phyloP scores from a whole-genome alignment of 129 eudicot species.

The Artemisia argyi region DNA sequence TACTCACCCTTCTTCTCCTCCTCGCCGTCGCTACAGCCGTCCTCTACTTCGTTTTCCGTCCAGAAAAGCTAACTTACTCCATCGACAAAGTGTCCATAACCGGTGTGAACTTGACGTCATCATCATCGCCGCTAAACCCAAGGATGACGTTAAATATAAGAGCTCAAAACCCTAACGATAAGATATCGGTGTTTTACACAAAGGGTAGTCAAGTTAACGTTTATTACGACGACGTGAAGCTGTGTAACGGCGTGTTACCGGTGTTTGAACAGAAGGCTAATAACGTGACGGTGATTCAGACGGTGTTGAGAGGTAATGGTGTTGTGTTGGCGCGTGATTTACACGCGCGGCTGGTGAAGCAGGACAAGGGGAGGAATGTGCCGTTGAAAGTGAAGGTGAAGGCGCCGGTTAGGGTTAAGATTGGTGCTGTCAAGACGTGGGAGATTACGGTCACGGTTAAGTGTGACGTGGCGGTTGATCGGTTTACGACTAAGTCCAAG shows the following conservation, averaged over 20 bases:
- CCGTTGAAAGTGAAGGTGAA: conserved; percentile 51
- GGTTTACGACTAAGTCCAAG: conserved; percentile 42
- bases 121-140: conserved; percentile 44
- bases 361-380: conserved; percentile 44
- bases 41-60: conserved; percentile 59
- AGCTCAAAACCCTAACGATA: conserved; percentile 51
- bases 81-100: conserved; percentile 37
- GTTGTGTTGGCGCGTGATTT: conserved; percentile 45
- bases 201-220: conserved; percentile 58
- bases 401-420: conserved; percentile 60
- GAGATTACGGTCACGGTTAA: conserved; percentile 52
- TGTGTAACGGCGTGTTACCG: conserved; percentile 46
- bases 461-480: conserved; percentile 66
- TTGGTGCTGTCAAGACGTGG: conserved; percentile 84
- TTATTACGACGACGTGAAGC: conserved; percentile 45
- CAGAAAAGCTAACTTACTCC: conserved; percentile 50
- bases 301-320: conserved; percentile 51
- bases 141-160: conserved; percentile 42
- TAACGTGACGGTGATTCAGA: conserved; percentile 59
- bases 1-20: conserved; percentile 45
- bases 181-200: conserved; percentile 47
- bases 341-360: conserved; percentile 40
- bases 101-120: conserved; percentile 52
- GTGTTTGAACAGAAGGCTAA: conserved; percentile 48
- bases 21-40: conserved; percentile 13